Evolutionary conservation across 1,139 yeast genomes (phyloP).

Genomic region (Sugiyamaella xylanicola): DNA sequence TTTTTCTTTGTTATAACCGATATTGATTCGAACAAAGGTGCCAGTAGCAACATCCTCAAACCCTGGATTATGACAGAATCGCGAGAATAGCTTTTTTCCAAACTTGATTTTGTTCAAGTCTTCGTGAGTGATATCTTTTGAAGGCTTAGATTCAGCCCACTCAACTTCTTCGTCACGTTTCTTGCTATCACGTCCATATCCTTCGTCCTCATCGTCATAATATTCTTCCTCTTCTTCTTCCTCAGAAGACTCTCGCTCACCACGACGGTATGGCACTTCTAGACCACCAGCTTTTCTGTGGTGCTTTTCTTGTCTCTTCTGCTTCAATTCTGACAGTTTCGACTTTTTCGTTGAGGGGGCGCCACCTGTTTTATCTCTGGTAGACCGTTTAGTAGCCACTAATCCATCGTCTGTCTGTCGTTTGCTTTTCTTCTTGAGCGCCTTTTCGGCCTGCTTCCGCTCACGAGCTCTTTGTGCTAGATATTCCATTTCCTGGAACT

Average conservation of each 20-base stretch:
- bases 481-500: slow-evolving; percentile 76
- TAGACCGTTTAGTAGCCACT: slow-evolving; percentile 21
- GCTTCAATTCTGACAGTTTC: slow-evolving; percentile 79
- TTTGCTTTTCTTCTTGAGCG: slow-evolving; percentile 39
- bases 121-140: slow-evolving; percentile 47
- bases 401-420: neutral
- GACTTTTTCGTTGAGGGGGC: slow-evolving; percentile 50
- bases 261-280: slow-evolving; percentile 28
- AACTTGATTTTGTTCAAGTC: slow-evolving; percentile 73
- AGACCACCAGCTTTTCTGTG: slow-evolving; percentile 36
- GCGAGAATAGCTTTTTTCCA: slow-evolving; percentile 74
- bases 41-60: slow-evolving; percentile 71
- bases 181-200: slow-evolving; percentile 31
- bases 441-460: slow-evolving; percentile 50
- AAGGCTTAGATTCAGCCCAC: slow-evolving; percentile 51
- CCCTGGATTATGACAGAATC: slow-evolving; percentile 79
- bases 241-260: slow-evolving; percentile 33
- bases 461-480: slow-evolving; percentile 78
- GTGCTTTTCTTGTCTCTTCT: slow-evolving; percentile 70
- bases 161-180: slow-evolving; percentile 46
- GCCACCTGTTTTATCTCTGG: slow-evolving; percentile 37
- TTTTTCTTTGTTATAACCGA: slow-evolving; percentile 67
- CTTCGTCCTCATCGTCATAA: slow-evolving; percentile 43
- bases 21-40: slow-evolving; percentile 78
- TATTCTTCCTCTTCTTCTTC: slow-evolving; percentile 36